Evolutionary conservation across 2,329 filamentous ascomycete genomes (phyloP), one percentile per base, ranked within the genome.

Genomic region (Phialemonium atrogriseum): DNA sequence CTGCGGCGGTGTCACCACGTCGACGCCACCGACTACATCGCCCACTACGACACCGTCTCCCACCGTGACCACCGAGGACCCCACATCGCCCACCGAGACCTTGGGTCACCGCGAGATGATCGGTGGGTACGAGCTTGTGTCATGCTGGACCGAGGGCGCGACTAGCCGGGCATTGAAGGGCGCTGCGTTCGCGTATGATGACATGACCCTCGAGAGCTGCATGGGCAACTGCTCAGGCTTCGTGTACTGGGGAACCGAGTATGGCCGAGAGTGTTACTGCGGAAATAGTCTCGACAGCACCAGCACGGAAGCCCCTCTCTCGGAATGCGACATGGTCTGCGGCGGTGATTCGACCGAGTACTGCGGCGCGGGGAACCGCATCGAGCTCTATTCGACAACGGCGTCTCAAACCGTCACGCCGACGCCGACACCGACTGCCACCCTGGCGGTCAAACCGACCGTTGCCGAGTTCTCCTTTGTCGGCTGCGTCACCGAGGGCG

Each of bases 211-310:
- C 8, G 64, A 68, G 34, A 55, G 49, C 24, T 71, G 67, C 46
- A 56, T 59, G 52, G 38, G 40, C 3, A 65, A 60, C 48, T 71
- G 66, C 52, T 58, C 55, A 3, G 54, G 52, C 2, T 70, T 59
- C 44, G 50, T 54, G 27, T 69, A 64, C 41, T 71, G 60, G 52
- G 68, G 61, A 3, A 63, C 66, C 5, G 67, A 73, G 42, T 72
- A 66, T 38, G 64, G 66, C 8, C 55, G 63, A 17, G 67, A 72
- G 47, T 70, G 66, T 46, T 70, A 66, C 42, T 72, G 67, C 46
- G 66, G 64, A 20, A 62, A 70, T 42, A 48, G 45, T 5, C 46
- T 68, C 8, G 37, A 49, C 20, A 23, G 46, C 13, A 50, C 43
- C 32, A 58, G 55, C 46, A 35, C 40, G 17, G 39, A 52, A 21